phyloP scores from a whole-genome alignment of 2,329 filamentous ascomycete genomes.

The Xylariaceae sp. region DNA sequence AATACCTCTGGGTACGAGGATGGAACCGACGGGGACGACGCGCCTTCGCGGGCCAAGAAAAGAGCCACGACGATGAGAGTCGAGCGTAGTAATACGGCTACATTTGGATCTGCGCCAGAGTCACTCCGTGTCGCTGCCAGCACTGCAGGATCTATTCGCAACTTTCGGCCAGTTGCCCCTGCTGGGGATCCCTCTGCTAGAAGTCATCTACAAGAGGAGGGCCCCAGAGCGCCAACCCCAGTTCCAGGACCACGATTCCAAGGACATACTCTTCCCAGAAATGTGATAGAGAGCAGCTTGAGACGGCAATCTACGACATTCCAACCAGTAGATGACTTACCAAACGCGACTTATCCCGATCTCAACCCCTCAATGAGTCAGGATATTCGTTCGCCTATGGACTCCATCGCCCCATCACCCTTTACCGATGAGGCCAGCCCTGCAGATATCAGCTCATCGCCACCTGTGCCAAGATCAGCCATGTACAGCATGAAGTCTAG shows the following conservation, averaged over 20 bases:
- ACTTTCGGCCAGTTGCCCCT: slow-evolving; percentile 75
- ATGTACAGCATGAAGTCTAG: slow-evolving; percentile 60
- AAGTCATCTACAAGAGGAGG: slow-evolving; percentile 70
- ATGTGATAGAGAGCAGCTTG: slow-evolving; percentile 55
- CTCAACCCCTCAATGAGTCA: slow-evolving; percentile 50
- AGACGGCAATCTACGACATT: slow-evolving; percentile 67
- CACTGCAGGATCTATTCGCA: slow-evolving; percentile 85
- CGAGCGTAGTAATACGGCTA: slow-evolving; percentile 73
- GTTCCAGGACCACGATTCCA: slow-evolving; percentile 60
- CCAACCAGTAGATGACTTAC: slow-evolving; percentile 52
- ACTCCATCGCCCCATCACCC: slow-evolving; percentile 58
- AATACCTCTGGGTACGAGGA: slow-evolving; percentile 80
- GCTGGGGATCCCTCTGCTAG: slow-evolving; percentile 51
- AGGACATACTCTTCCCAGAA: slow-evolving; percentile 39
- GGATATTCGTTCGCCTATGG: slow-evolving; percentile 61
- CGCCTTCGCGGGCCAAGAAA: slow-evolving; percentile 66
- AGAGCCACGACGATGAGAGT: slow-evolving; percentile 79
- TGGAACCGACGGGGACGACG: slow-evolving; percentile 66
- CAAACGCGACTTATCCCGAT: slow-evolving; percentile 42
- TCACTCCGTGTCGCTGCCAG: slow-evolving; percentile 90
- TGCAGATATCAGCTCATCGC: slow-evolving; percentile 86
- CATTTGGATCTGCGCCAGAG: slow-evolving; percentile 76
- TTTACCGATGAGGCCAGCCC: slow-evolving; percentile 71
- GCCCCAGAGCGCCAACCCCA: slow-evolving; percentile 80
- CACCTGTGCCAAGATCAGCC: slow-evolving; percentile 74